Base-by-base conservation (phyloP, 768 basidiomycete genomes). In the Podaxis sp. region DNA sequence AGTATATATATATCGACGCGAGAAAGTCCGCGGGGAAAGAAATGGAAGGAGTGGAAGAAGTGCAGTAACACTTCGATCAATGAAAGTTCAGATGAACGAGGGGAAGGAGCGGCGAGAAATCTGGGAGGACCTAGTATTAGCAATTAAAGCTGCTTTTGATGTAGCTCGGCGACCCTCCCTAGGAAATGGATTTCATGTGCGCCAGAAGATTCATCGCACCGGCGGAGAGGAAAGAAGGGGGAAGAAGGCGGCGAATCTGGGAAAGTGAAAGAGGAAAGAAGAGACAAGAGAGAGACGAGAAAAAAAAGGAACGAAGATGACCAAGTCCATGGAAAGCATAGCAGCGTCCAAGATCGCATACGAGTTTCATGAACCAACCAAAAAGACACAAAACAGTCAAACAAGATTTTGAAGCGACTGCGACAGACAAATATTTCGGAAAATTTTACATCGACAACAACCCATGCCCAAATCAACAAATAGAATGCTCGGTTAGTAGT, bases 261-360 rank as follows among this genome's bases (percentile, higher is more conserved):
- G 6, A 22, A 52, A 52, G 38, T 19, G 17, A 13, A 15, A 27
- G 43, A 51, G n/a, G 29, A 24, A 24, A 24, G 13, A 51, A 64
- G 36, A 55, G 17, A 59, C 9, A 58, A 40, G 57, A 37, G 41
- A 57, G 52, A 63, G 51, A 58, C 46, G 33, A 40, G 36, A 65
- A 53, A 65, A 53, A 27, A 41, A 64, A 63, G 52, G 51, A 43
- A 38, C n/a, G n/a, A 57, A 49, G 61, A 2, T 33, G 55, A 61
- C 55, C 60, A 65, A 62, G 58, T 58, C 46, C 54, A 66, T 25
- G 41, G 29, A 25, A 11, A 60, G 24, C 22, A 57, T 49, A 59
- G 46, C 51, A 54, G 71, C 72, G 17, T 74, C 73, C 55, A 59
- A 59, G 47, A 59, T 59, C 54, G 37, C 37, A 51, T 27, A 37